Evolutionary conservation across 345 rosid species (phyloP).

Genomic region (Gossypium anomalum): DNA sequence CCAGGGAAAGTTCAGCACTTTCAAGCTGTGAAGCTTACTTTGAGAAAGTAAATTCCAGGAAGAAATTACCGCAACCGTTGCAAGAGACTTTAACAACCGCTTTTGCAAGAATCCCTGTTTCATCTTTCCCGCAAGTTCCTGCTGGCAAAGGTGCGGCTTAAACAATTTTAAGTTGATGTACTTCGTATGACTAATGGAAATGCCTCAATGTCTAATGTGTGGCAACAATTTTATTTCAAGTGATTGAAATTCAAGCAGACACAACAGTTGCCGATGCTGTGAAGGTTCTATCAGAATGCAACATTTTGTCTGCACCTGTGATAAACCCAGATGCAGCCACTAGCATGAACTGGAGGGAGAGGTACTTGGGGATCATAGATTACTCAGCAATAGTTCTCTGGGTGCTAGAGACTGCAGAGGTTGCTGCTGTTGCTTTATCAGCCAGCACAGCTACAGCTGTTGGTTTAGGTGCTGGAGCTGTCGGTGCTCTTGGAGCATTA

Average conservation of each 20-base stretch:
- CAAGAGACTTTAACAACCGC: slow-evolving; percentile 75
- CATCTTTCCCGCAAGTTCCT: slow-evolving; percentile 76
- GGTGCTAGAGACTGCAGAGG: slow-evolving; percentile 77
- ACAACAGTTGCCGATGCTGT: slow-evolving; percentile 66
- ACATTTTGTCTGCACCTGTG: slow-evolving; percentile 81
- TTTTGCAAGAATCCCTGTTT: slow-evolving; percentile 63
- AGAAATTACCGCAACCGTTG: slow-evolving; percentile 59
- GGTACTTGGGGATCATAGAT: slow-evolving; percentile 74
- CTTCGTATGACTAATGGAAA: not conserved
- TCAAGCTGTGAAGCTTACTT: slow-evolving; percentile 66
- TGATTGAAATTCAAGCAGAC: slow-evolving; percentile 75
- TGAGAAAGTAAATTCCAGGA: slow-evolving; percentile 61
- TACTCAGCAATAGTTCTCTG: slow-evolving; percentile 72
- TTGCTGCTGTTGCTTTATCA: slow-evolving; percentile 68
- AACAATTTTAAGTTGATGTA: not conserved
- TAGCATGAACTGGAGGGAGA: slow-evolving; percentile 62
- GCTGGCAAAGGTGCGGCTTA: slow-evolving; percentile 58
- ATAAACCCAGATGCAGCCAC: slow-evolving; percentile 41
- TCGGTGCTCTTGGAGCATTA: slow-evolving; percentile 71
- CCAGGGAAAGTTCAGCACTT: slow-evolving; percentile 27
- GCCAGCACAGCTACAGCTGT: slow-evolving; percentile 72
- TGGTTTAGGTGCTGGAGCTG: slow-evolving; percentile 71
- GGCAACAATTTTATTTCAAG: slow-evolving; percentile 23
- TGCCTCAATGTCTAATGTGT: not conserved
- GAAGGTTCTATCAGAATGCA: slow-evolving; percentile 63